Percentiles rank a stretch among this genome's conserved stretches.
phyloP scores from a whole-genome alignment of 768 basidiomycete species.

The Leccinum barrowsii region DNA sequence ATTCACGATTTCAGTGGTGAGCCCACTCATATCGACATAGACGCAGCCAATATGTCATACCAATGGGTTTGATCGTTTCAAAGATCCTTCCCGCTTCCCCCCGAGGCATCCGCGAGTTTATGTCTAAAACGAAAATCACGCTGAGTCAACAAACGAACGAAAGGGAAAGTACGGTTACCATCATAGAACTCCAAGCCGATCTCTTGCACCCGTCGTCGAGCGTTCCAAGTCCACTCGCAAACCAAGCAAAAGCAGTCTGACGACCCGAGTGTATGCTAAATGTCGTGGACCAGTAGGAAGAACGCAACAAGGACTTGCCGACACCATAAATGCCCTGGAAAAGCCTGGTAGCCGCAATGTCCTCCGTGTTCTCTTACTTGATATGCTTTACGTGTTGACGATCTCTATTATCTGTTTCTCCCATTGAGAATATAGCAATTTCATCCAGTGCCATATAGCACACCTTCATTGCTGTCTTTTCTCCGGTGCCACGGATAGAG shows the following conservation, averaged over 20 bases:
- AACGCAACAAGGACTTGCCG: slow-evolving; percentile 44
- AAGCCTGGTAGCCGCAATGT: slow-evolving; percentile 48
- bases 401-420: slow-evolving; percentile 75
- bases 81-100: slow-evolving; percentile 74
- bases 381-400: slow-evolving; percentile 66
- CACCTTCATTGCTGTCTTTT: slow-evolving; percentile 75
- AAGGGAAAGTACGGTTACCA: slow-evolving; percentile 37
- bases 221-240: slow-evolving; percentile 68
- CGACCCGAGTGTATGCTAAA: slow-evolving; percentile 42
- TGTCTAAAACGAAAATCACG: slow-evolving; percentile 45
- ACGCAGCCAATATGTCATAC: slow-evolving; percentile 34
- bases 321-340: slow-evolving; percentile 88
- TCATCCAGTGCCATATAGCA: not conserved
- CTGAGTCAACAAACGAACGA: not conserved
- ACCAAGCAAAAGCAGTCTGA: slow-evolving; percentile 69
- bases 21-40: no score
- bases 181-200: slow-evolving; percentile 71
- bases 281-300: not conserved
- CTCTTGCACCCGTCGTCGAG: slow-evolving; percentile 69
- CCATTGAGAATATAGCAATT: not conserved
- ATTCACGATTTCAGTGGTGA: not conserved
- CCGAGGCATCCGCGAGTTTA: slow-evolving; percentile 83
- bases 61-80: slow-evolving; percentile 65
- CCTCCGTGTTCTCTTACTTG: slow-evolving; percentile 61
- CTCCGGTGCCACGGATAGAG: slow-evolving; percentile 58